These are phyloP conservation scores for Fusarium anthophilum DNA, from an alignment of 2,329 filamentous ascomycete genomes.

Conservation along the genomic window DNA sequence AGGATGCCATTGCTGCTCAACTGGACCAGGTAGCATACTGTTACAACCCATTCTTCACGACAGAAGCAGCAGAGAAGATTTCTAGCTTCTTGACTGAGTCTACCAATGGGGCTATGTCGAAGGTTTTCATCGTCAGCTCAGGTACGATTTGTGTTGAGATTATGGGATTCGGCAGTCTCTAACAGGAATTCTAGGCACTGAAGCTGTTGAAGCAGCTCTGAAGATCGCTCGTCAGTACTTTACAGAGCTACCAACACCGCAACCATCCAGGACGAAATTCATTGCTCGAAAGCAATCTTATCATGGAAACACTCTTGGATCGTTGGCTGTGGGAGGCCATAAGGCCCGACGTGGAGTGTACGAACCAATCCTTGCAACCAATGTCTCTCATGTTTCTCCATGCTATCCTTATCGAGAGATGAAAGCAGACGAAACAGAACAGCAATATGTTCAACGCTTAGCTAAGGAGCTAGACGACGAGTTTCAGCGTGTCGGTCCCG, in stretches of 20 bases:
- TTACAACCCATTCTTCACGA: constrained; percentile 30
- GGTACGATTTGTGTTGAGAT: background rate
- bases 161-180: rapidly evolving
- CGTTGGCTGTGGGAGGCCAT: constrained; percentile 17
- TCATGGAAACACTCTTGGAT: constrained; percentile 31
- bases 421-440: constrained; percentile 40
- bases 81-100: constrained; percentile 20
- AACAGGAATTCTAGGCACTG: constrained; percentile 14
- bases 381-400: constrained; percentile 43
- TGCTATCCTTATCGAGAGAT: constrained; percentile 41
- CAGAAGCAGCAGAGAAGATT: constrained; percentile 19
- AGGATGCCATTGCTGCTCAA: constrained; percentile 16
- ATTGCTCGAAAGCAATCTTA: constrained; percentile 33
- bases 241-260: constrained; percentile 23
- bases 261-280: constrained; percentile 19
- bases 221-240: constrained; percentile 37
- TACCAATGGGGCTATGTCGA: constrained; percentile 17
- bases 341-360: constrained; percentile 40
- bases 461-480: constrained; percentile 32
- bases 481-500: constrained; percentile 22
- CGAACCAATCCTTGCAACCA: constrained; percentile 36
- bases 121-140: constrained; percentile 28
- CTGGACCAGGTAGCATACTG: constrained; percentile 23
- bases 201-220: constrained; percentile 34
- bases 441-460: constrained; percentile 17